These are phyloP conservation scores for Wallacemonas sp. DNA, from an alignment of 208 protist genomes.

Conservation along the genomic window DNA sequence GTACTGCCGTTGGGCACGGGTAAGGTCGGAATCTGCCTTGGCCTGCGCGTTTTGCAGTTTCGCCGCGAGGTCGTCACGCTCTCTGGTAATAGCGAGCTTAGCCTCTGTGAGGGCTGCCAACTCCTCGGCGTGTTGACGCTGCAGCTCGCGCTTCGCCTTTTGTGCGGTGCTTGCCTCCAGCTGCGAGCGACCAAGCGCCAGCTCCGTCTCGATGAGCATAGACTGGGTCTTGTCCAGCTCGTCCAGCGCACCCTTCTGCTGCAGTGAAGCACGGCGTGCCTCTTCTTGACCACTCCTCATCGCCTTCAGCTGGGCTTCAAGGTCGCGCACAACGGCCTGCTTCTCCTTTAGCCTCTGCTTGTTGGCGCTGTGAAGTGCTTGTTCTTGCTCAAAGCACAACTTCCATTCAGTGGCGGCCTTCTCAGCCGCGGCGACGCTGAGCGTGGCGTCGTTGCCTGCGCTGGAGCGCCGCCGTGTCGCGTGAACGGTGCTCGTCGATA, in stretches of 20 bases:
- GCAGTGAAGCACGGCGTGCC: background rate
- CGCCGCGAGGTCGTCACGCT: background rate
- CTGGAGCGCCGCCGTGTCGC: background rate
- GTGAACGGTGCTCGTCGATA: background rate
- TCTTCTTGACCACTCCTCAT: slow-evolving; percentile 16
- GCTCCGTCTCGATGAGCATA: slow-evolving; percentile 7
- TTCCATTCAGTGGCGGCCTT: slow-evolving; percentile 7
- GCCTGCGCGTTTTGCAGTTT: background rate
- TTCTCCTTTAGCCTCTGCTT: background rate
- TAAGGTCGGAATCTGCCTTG: background rate
- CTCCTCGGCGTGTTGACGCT: slow-evolving; percentile 1
- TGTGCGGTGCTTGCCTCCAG: background rate
- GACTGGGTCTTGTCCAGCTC: slow-evolving; percentile 12
- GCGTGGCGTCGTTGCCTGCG: background rate
- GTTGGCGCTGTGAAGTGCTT: background rate
- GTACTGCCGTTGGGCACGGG: background rate
- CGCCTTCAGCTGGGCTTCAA: slow-evolving; percentile 22
- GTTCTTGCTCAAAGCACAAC: slow-evolving; percentile 2
- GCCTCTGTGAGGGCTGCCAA: slow-evolving; percentile 6
- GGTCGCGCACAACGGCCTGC: background rate
- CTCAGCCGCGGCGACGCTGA: background rate
- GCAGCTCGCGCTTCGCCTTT: background rate
- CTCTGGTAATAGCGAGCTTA: background rate
- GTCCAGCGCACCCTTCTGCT: slow-evolving; percentile 13
- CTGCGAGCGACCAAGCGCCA: background rate